These are phyloP conservation scores for Thraustochytrium sp. DNA, from an alignment of 352 stramenopile species.

Conservation along the genomic window DNA sequence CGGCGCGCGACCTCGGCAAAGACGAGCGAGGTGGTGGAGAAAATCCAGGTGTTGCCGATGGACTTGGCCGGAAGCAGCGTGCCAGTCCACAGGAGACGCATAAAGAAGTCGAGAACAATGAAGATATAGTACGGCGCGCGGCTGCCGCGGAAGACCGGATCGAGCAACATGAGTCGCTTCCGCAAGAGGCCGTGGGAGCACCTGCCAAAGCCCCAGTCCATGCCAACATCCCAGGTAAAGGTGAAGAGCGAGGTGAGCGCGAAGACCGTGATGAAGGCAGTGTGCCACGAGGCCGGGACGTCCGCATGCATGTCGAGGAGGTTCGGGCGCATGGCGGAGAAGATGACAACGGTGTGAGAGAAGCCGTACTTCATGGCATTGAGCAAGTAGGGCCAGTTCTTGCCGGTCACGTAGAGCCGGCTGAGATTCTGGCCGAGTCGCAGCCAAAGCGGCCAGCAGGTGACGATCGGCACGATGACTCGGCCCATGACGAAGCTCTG, in stretches of 20 bases:
- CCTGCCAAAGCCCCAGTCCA: constrained; percentile 85
- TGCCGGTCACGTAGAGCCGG: constrained; percentile 84
- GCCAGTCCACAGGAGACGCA: constrained; percentile 89
- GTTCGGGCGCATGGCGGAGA: constrained; percentile 65
- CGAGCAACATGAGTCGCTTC: constrained; percentile 48
- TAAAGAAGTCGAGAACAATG: constrained; percentile 80
- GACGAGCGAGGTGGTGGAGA: constrained; percentile 63
- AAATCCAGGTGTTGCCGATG: constrained; percentile 60
- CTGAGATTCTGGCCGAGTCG: constrained; percentile 92
- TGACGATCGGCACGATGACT: constrained; percentile 82
- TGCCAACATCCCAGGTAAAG: constrained; percentile 93
- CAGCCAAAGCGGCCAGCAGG: constrained; percentile 87
- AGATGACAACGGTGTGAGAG: constrained; percentile 67
- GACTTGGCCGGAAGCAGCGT: constrained; percentile 60
- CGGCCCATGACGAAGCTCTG: neutral
- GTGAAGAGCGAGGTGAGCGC: constrained; percentile 80
- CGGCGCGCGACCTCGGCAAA: constrained; percentile 54
- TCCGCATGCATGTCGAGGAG: neutral
- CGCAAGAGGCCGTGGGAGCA: constrained; percentile 37
- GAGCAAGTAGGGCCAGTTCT: constrained; percentile 86
- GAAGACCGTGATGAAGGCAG: constrained; percentile 54
- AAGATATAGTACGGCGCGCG: constrained; percentile 76
- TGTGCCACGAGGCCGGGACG: neutral
- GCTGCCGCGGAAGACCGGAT: neutral
- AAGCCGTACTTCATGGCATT: constrained; percentile 91